Evolutionary conservation across 495 filamentous ascomycete genomes (phyloP).

Genomic region (Sabuloglossum arenarium): DNA sequence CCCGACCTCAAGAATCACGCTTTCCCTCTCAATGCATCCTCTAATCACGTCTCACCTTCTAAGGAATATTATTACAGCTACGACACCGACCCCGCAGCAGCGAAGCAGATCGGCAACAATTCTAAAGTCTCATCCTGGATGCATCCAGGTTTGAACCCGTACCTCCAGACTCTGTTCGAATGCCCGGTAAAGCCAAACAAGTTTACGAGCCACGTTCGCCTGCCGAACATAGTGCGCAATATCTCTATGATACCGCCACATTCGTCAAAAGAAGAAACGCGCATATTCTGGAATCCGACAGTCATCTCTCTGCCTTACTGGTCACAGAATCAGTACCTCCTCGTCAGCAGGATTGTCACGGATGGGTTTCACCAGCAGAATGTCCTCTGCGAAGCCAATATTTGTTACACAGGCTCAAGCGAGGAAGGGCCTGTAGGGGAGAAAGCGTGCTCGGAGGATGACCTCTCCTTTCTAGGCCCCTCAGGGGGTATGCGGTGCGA

Average conservation of each 20-base stretch:
- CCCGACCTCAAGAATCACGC: conserved; percentile 2
- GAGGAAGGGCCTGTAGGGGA: conserved; percentile 10
- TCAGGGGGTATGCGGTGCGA: conserved; percentile 18
- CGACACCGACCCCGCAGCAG: neutral
- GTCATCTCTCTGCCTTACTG: conserved; percentile 20
- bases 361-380: conserved; percentile 20
- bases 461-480: conserved; percentile 13
- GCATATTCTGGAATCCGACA: conserved; percentile 22
- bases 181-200: conserved; percentile 14
- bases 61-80: conserved; percentile 11
- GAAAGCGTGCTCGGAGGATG: conserved; percentile 15
- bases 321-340: conserved; percentile 20
- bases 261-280: conserved; percentile 6
- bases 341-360: conserved; percentile 18
- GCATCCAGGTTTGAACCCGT: conserved; percentile 6
- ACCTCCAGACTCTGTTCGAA: conserved; percentile 13
- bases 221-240: conserved; percentile 16
- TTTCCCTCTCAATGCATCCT: conserved; percentile 10
- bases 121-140: neutral
- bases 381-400: conserved; percentile 20
- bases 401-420: conserved; percentile 13
- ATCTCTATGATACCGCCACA: conserved; percentile 16
- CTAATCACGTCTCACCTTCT: conserved; percentile 12
- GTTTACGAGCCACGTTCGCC: conserved; percentile 16
- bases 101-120: neutral